phyloP scores from a whole-genome alignment of 768 basidiomycete genomes.

The Pholiota conissans region DNA sequence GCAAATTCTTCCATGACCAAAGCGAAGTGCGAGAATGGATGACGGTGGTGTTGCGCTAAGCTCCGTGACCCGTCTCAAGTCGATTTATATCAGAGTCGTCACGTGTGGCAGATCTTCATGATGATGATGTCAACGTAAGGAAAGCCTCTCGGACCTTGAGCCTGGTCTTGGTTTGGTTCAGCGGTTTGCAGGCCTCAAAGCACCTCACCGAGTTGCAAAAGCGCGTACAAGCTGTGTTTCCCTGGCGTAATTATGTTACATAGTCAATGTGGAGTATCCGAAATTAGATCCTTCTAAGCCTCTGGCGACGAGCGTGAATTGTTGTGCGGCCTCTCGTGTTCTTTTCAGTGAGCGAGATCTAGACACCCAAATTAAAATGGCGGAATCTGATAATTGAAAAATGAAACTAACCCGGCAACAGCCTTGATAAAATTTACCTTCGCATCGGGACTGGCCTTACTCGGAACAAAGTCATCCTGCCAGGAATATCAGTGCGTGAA shows the following conservation, averaged over 20 bases:
- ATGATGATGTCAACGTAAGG: no score
- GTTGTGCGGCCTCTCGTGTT: conserved; percentile 82
- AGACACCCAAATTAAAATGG: neutral
- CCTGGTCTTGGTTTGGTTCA: neutral
- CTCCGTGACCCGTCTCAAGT: neutral
- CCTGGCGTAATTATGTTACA: conserved; percentile 30
- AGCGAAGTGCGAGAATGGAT: neutral
- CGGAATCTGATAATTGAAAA: neutral
- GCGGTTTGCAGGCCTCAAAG: neutral
- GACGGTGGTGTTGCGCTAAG: neutral
- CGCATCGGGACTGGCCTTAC: conserved; percentile 69
- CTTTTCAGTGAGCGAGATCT: conserved; percentile 73
- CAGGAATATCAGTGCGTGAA: neutral
- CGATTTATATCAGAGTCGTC: neutral
- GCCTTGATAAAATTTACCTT: conserved; percentile 80
- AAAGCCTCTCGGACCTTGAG: neutral
- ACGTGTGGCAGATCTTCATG: neutral
- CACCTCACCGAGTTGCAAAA: neutral
- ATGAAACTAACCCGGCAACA: conserved; percentile 54
- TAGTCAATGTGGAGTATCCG: conserved; percentile 72
- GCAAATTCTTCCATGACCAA: neutral
- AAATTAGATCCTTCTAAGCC: conserved; percentile 86
- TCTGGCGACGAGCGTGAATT: conserved; percentile 82
- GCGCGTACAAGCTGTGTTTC: neutral
- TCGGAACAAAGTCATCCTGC: conserved; percentile 73